These are phyloP conservation scores for Vanderwaltozyma verrucispora DNA, from an alignment of 805 yeast species.

Conservation along the genomic window DNA sequence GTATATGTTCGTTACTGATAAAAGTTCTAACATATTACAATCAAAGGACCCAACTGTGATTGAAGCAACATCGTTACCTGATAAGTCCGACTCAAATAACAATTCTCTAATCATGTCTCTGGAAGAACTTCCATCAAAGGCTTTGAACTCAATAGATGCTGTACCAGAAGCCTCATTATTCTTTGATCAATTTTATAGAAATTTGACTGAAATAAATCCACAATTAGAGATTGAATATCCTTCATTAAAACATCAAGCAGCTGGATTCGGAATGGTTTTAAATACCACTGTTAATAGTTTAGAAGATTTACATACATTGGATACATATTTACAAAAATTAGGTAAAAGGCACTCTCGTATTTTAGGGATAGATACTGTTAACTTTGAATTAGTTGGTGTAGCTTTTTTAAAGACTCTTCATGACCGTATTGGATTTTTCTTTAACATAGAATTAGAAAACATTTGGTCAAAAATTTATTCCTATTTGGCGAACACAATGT, in stretches of 20 bases:
- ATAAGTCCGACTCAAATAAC: background rate
- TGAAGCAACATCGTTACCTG: too few relatives aligned
- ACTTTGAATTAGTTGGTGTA: conserved; percentile 63
- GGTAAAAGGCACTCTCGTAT: conserved; percentile 72
- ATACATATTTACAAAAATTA: conserved; percentile 48
- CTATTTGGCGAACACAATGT: conserved; percentile 55
- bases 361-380: conserved; percentile 58
- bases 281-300: conserved; percentile 55
- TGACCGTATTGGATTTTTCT: conserved; percentile 45
- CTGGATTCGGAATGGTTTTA: conserved; percentile 69
- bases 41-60: too few relatives aligned
- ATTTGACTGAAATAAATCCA: conserved; percentile 51
- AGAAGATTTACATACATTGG: conserved; percentile 46
- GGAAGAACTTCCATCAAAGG: background rate
- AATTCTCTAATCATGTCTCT: background rate
- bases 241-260: conserved; percentile 67
- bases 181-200: conserved; percentile 67
- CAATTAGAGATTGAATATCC: conserved; percentile 58
- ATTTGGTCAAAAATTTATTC: conserved; percentile 64
- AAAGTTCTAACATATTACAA: conserved; percentile 1
- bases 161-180: conserved; percentile 35
- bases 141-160: background rate
- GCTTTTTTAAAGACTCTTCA: conserved; percentile 59
- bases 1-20: conserved; percentile 31
- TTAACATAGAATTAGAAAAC: conserved; percentile 51